Evolutionary conservation across 2,329 filamentous ascomycete species (phyloP), one percentile per base, ranked within the genome.

Genomic region (Drechslerella stenobrocha): DNA sequence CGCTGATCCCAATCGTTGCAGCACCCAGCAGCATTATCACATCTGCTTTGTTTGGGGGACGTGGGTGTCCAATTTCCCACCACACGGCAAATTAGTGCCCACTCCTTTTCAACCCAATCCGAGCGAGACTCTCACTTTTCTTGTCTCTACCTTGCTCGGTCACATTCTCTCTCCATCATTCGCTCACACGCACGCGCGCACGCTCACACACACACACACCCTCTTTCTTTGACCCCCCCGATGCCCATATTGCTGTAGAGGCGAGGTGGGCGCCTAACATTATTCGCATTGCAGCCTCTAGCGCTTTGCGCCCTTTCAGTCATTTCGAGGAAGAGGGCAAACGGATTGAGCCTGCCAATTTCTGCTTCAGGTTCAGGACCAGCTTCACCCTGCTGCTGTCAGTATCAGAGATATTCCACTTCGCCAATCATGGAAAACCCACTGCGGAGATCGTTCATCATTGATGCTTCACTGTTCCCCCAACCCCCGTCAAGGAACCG

Each of bases 311-410:
- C 64, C 64, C 52, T 69, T 60, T 69, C 64, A 52, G 57, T 56
- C 64, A 52, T 63, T 63, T 69, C 64, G 57, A 69, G 64, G 57
- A 69, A 69, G 64, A 69, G 63, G 63, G 35, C 55, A 67, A 59
- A 67, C 53, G 50, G 63, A 67, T 67, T 67, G 63, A 67, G 63
- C 60, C 63, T 60, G 24, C 63, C 63, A 60, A 67, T 67, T 67
- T 67, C 63, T 60, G 63, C 44, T 55, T 32, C 55, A 59, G 48
- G 52, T 37, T 52, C 52, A 52, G 52, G 52, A 64, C 44, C 52
- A 57, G 51, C 46, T 52, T 44, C 52, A 42, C 58, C 57, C 35
- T 56, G 48, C 51, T 52, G 42, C 48, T 63, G 63, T 63, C 58
- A 69, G 50, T 58, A 52, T 57, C 57, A 57, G 26, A 57, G 64